These are phyloP conservation scores for Yarrowia sp. DNA, from an alignment of 805 yeast species.

Conservation along the genomic window DNA sequence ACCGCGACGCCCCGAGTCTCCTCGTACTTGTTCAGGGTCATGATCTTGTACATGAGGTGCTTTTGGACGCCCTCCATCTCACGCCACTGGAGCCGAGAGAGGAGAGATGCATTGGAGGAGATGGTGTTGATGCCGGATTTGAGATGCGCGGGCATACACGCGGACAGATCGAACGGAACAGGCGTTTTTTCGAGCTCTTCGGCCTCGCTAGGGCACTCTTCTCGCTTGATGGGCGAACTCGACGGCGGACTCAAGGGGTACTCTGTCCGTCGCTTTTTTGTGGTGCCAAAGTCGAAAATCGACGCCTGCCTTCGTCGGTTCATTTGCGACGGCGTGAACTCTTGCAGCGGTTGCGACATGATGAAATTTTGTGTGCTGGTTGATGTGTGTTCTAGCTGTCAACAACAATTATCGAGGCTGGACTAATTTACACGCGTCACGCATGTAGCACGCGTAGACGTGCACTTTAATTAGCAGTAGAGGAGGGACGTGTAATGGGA, in stretches of 20 bases:
- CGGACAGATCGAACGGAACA: not conserved
- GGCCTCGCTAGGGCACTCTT: not conserved
- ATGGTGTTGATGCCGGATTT: conserved; percentile 3
- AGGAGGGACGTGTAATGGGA: too few relatives aligned
- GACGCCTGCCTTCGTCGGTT: conserved; percentile 1
- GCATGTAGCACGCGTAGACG: conserved; percentile 5
- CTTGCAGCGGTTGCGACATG: conserved; percentile 1
- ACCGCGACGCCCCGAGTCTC: not conserved
- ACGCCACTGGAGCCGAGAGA: conserved; percentile 11
- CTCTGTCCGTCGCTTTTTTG: not conserved
- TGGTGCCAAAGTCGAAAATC: conserved; percentile 8
- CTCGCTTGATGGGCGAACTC: not conserved
- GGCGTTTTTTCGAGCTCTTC: not conserved
- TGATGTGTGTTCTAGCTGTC: too few relatives aligned
- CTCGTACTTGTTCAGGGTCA: not conserved
- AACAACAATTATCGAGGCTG: not conserved
- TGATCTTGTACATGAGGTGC: not conserved
- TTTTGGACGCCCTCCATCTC: not conserved
- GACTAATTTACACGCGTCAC: conserved; percentile 13
- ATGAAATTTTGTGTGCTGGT: too few relatives aligned
- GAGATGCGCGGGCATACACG: not conserved
- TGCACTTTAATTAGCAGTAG: not conserved
- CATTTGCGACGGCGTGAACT: conserved; percentile 3
- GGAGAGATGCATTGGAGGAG: not conserved
- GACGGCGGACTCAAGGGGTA: conserved; percentile 7